Percentiles rank a stretch among this genome's conserved stretches.
Evolutionary conservation across 2,329 filamentous ascomycete genomes (phyloP).

Genomic region (Fusarium sp.): DNA sequence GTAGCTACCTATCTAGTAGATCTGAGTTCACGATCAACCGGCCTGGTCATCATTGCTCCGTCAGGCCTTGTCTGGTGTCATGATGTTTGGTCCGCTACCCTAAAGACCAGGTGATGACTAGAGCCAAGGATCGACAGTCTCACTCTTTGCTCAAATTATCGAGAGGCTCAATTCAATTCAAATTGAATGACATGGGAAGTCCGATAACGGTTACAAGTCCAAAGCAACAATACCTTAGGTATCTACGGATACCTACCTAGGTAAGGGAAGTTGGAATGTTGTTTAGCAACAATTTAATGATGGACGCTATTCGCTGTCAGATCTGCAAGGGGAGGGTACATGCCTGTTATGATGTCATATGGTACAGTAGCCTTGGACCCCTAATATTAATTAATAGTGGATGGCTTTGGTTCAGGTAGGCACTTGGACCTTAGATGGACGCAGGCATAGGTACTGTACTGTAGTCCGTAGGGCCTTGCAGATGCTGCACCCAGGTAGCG

Average conservation of each 20-base stretch:
- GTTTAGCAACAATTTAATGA: background rate
- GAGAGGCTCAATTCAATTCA: background rate
- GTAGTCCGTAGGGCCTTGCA: background rate
- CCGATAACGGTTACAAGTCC: background rate
- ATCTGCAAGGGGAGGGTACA: background rate
- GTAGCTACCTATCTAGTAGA: background rate
- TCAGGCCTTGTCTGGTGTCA: conserved; percentile 46
- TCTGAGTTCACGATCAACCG: conserved; percentile 36
- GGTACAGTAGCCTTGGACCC: conserved; percentile 6
- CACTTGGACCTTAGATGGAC: conserved; percentile 4
- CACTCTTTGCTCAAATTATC: background rate
- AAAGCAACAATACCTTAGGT: background rate
- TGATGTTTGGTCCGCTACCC: background rate
- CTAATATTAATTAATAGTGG: background rate
- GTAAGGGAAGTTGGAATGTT: background rate
- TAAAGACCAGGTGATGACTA: background rate
- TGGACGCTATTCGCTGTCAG: background rate
- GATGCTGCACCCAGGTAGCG: too few relatives aligned
- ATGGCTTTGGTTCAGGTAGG: background rate
- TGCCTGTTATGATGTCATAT: conserved; percentile 2
- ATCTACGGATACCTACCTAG: too few relatives aligned
- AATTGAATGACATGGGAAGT: background rate
- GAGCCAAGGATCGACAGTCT: background rate
- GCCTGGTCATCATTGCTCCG: conserved; percentile 36
- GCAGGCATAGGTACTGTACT: background rate